These are phyloP conservation scores for Lithocarpus polystachyus DNA, from an alignment of 306 rosid genomes.

Conservation along the genomic window DNA sequence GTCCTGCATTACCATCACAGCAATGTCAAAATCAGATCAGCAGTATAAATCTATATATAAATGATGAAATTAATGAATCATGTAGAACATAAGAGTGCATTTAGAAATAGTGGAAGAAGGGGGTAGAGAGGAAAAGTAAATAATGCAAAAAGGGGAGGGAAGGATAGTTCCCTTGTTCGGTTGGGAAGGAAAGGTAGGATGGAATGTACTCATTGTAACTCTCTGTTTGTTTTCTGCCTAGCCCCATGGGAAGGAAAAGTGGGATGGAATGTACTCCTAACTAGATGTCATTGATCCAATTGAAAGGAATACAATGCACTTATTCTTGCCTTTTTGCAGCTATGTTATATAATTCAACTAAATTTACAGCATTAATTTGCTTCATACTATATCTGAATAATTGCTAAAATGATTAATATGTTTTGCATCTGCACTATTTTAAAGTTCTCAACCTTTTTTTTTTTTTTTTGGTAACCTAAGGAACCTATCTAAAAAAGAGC, in stretches of 20 bases:
- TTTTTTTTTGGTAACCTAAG: no score
- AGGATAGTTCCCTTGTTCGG: neutral
- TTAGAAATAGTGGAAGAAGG: neutral
- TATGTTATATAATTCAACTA: neutral
- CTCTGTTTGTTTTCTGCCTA: no score
- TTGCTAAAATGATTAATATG: no score
- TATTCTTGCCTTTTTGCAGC: neutral
- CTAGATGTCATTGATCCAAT: no score
- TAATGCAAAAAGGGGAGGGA: neutral
- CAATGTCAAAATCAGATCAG: slow-evolving; percentile 18
- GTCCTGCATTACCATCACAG: slow-evolving; percentile 50
- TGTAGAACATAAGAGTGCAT: neutral
- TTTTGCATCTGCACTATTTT: no score
- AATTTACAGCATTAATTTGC: neutral
- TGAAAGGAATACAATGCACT: neutral
- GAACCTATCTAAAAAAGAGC: no score
- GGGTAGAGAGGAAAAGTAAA: neutral
- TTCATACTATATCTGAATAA: neutral
- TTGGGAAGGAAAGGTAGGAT: no score
- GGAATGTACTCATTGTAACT: no score
- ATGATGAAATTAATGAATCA: neutral
- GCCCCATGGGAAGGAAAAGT: neutral
- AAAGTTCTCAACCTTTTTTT: neutral
- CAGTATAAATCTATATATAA: neutral
- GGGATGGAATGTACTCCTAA: no score